Base-by-base conservation (phyloP, 169 alveolate genomes). In the Cryptosporidium parvum region DNA sequence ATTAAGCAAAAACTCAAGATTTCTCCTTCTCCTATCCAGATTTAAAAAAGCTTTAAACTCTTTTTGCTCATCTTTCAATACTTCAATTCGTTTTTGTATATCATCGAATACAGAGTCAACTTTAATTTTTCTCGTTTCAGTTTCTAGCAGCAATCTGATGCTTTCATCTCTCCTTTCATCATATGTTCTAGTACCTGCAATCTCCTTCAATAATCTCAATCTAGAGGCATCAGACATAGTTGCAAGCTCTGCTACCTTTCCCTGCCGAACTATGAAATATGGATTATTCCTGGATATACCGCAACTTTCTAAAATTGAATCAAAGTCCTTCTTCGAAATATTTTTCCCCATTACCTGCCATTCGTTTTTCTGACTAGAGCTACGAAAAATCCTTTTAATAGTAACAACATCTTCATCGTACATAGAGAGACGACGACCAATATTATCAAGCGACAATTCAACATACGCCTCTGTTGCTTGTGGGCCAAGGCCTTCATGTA, bases 201-300 rank as follows among this genome's bases (percentile, higher is more conserved):
- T 94, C 59, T 94, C 95, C 48, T 91, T 93, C 65, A 94, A 75
- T 18, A 94, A 86, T 21, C 93, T 94, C 21, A 93, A 87, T 48
- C 93, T 84, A 52, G 94, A 93, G 35, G 69, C 80, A 68, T 94
- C 96, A 42, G 92, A 93, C 93, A 94, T 94, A 68, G 92, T 93
- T 14, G 96, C 92, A 39, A 94, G 84, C n/a, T 84, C 92, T 53
- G 93, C 87, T 21, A 94, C 93, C 85, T 93, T 91, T 3, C 96
- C 96, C 85, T 94, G 96, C 21, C 93, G 93, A 45, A 94, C 94
- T 53, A 94, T 93, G 71, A 92, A 94, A 85, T 93, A 94, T 18
- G 97, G 97, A 86, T 94, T 93, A 59, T 91, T 65, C 37, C 93
- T 92, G 72, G 95, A 92, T 52, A 94, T 93, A 21, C 97, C 97